A percentile compares a stretch with the other conserved stretches of the same genome.
These are phyloP conservation scores for Selaginella tamariscina DNA, from an alignment of 75 land plant species.

Conservation along the genomic window DNA sequence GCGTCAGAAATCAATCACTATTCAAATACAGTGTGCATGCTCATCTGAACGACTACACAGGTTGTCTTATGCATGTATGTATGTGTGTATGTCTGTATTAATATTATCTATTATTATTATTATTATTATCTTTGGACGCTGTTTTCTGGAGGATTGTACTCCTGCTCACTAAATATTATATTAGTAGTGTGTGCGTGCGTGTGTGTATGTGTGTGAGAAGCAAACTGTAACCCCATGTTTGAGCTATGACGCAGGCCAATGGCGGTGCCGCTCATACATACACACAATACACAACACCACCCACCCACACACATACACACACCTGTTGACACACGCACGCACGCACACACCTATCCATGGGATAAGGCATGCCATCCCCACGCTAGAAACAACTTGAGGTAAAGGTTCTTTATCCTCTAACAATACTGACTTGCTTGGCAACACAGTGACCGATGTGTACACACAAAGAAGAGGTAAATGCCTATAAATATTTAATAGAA, in stretches of 20 bases:
- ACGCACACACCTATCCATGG: slow-evolving; percentile 14
- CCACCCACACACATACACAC: too few relatives aligned
- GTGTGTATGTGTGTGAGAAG: too few relatives aligned
- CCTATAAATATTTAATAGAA: not conserved
- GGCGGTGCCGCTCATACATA: not conserved
- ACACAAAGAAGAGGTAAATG: not conserved
- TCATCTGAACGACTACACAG: too few relatives aligned
- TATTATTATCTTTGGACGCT: too few relatives aligned
- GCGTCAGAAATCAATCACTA: too few relatives aligned
- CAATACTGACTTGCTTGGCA: slow-evolving; percentile 8
- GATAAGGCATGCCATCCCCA: slow-evolving; percentile 18
- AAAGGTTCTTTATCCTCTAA: not conserved
- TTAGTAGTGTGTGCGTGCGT: too few relatives aligned
- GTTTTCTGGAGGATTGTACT: not conserved
- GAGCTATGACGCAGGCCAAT: slow-evolving; percentile 1
- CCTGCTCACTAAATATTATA: not conserved
- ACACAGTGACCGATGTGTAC: slow-evolving; percentile 16
- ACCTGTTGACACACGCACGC: too few relatives aligned
- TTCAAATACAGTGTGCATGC: too few relatives aligned
- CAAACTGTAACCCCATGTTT: too few relatives aligned
- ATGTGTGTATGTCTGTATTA: too few relatives aligned
- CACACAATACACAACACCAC: not conserved
- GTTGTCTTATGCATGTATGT: too few relatives aligned
- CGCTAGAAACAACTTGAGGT: slow-evolving; percentile 15
- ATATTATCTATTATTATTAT: too few relatives aligned